Evolutionary conservation across 2,329 filamentous ascomycete genomes (phyloP), one percentile per base, ranked within the genome.

Genomic region (Claviceps spartinae): DNA sequence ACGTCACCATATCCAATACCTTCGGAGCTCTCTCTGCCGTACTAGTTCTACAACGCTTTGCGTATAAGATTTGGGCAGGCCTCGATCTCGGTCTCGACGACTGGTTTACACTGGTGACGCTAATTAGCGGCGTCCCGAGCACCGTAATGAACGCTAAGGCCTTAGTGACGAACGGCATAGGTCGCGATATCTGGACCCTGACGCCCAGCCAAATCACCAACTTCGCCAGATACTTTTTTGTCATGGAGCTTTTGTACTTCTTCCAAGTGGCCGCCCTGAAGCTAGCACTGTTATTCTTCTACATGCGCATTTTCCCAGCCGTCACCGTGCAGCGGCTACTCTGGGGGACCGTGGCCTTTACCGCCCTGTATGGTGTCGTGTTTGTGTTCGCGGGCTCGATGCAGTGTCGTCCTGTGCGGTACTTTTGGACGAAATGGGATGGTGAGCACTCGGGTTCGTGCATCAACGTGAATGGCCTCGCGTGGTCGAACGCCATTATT

Each of bases 21-120:
- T 58, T 71, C 9, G 65, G 63, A 36, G 58, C 63, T 5, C 58
- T 73, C 3, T 65, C 69, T 2, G 66, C 59, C 48, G 54, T 67
- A 22, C 73, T 74, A 51, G 61, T 75, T 16, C 51, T 69, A 2
- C 62, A 73, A 11, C 70, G 75, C 20, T 64, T 75, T 7, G 59
- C 55, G 1, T 67, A 60, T 43, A 68, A 65, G 51, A 52, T 70
- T 16, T 66, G 54, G 8, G 56, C 61, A 3, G 68, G 65, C 38
- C 52, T 66, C 0, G 60, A 61, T 0, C 63, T 73, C 13, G 69
- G 64, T 0, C 54, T 68, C 1, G 70, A 72, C 50, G 70, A 72
- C 52, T 65, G 63, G 57, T 62, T 67, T 37, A 64, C 67, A 16
- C 53, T 66, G 6, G 24, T 61, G 7, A 59, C 63, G 2, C 52